Evolutionary conservation across 306 rosid genomes (phyloP), one percentile per base, ranked within the genome.

Genomic region (Rosa chinensis): DNA sequence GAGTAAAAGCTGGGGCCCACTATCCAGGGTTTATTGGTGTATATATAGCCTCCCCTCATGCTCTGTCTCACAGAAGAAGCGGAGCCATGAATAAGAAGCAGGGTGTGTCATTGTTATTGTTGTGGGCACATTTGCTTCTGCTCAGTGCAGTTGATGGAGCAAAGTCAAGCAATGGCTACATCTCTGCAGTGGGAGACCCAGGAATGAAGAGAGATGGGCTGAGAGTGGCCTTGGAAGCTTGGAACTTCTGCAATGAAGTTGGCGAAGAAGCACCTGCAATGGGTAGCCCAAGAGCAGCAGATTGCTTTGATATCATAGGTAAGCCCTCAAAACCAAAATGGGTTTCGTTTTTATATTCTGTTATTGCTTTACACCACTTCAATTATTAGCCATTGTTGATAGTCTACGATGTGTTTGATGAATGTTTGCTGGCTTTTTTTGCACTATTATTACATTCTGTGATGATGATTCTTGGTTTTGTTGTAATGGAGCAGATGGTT

Each of bases 161-260:
- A 40, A 45, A 8, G 42, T 14, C 75, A 10, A 84, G 48, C 23
- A 40, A 82, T 16, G 74, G 70, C 53, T 77, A 80, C 70, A 67
- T 63, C 62, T 89, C 97, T 6, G 92, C 90, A 0, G 91, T 91
- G 52, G 98, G 97, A 76, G 98, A 93, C 77, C 93, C 97, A 5
- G 97, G 95, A 88, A 93, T 93, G 97, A 77, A 71, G 74, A 91
- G 92, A 73, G 92, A 93, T 86, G 88, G 69, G 18, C 82, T 91
- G n/a, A 89, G 97, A 64, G 94, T 93, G 52, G 98, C 88, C 56
- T 89, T 93, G 80, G 98, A 93, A 81, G 94, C 91, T 86, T 90
- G 98, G 98, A 93, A 90, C 82, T 93, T 93, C 69, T 93, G 98
- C 90, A 91, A 93, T 82, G 97, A 93, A 82, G 98, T 91, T 81